Base-by-base conservation (phyloP, 495 filamentous ascomycete genomes). In the Corynascus novoguineensis region DNA sequence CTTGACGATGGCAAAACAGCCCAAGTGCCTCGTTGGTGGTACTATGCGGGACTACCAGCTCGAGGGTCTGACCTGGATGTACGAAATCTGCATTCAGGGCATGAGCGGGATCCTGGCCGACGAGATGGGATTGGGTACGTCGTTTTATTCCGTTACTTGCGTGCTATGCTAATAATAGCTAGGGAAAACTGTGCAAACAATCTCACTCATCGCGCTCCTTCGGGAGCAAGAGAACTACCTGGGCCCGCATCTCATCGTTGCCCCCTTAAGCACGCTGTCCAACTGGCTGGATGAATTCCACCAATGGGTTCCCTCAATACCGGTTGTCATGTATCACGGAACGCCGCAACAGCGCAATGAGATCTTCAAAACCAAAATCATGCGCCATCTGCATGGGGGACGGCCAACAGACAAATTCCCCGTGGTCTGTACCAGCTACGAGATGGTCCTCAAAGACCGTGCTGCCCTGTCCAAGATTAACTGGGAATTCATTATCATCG, bases 401-500 rank as follows among this genome's bases (percentile, higher is more conserved):
- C 66, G 71, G 11, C 75, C 74, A 0, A 79, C 69, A 5, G 70
- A 77, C 42, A 81, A 85, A 29, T 98, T 97, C 58, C 93, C 93
- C 0, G 84, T 98, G 10, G 83, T 97, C 4, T 91, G 89, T 65
- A 98, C 93, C 3, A 92, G 83, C 24, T 97, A 97, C 61, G 93
- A 98, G 68, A 95, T 98, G 61, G 89, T 92, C 51, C 87, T 98
- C 74, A 88, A 88, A 61, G 93, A 98, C 68, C 81, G 86, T 7
- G 89, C 88, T 53, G 83, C 81, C 45, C 73, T 98, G 5, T 78
- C 82, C 28, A 83, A 86, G 57, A 93, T 92, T 60, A 84, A 88
- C 24, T 98, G 93, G 93, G 89, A 92, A 50, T 95, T 95, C 67
- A 96, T 98, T 63, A 90, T 97, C 63, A 95, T 98, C 66, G 93